These are phyloP conservation scores for Enteropsectra breve DNA, from an alignment of 371 early-diverging fungal genomes.

Conservation along the genomic window DNA sequence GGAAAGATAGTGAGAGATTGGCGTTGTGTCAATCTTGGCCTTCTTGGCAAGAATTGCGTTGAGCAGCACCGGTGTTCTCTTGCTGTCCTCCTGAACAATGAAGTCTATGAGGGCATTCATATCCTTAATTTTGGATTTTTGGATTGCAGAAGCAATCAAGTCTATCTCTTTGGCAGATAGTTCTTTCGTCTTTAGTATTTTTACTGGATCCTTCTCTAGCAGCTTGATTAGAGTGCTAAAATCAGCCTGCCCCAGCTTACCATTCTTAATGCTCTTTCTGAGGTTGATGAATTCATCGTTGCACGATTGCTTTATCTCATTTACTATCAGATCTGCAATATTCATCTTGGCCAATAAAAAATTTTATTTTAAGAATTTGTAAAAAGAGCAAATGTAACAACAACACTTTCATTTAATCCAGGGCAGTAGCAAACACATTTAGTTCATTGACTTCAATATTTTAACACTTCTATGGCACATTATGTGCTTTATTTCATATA, in stretches of 20 bases:
- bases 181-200: constrained; percentile 26
- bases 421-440: background rate
- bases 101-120: constrained; percentile 43
- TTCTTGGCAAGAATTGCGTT: constrained; percentile 44
- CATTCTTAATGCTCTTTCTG: no score
- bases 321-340: constrained; percentile 30
- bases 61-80: constrained; percentile 33
- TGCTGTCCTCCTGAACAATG: constrained; percentile 4
- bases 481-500: background rate
- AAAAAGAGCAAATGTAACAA: no score
- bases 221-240: constrained; percentile 24
- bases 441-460: background rate
- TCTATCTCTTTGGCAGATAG: constrained; percentile 32
- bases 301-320: no score
- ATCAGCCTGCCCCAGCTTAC: constrained; percentile 32
- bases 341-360: constrained; percentile 2
- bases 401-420: no score
- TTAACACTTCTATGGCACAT: background rate
- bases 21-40: constrained; percentile 18
- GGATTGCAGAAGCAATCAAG: constrained; percentile 47
- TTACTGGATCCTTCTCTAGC: constrained; percentile 9
- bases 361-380: no score
- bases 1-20: constrained; percentile 23
- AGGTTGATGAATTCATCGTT: no score
- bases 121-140: constrained; percentile 26